Conservation (phyloP, 306 rosid species). For the Geum urbanum region DNA sequence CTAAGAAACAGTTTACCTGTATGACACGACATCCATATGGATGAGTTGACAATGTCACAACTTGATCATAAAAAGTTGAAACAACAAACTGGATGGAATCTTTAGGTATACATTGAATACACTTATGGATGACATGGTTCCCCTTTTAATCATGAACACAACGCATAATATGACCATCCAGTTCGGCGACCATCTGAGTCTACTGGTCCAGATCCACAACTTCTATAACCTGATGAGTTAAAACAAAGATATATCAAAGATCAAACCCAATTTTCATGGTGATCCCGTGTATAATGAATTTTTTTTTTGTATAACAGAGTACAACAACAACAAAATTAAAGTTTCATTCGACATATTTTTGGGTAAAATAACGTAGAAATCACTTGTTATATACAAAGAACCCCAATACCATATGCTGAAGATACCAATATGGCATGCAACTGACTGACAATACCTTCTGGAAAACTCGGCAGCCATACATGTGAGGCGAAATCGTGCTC, state of each 20-base stretch:
- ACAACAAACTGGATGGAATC: conserved; percentile 75
- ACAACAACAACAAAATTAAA: conserved; percentile 1
- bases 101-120: conserved; percentile 93
- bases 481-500: conserved; percentile 86
- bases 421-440: not conserved
- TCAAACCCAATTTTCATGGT: not conserved
- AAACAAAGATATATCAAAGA: not conserved
- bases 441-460: conserved; percentile 59
- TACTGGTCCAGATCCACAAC: conserved; percentile 87
- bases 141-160: conserved; percentile 99
- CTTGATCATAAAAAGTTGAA: conserved; percentile 85
- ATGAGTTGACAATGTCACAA: conserved; percentile 87
- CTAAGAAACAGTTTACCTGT: conserved; percentile 45
- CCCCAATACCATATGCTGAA: not conserved
- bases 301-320: not conserved
- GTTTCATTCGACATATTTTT: too few relatives aligned
- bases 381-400: not conserved
- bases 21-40: conserved; percentile 98
- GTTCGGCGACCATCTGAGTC: conserved; percentile 78
- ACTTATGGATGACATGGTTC: conserved; percentile 94
- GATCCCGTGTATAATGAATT: not conserved
- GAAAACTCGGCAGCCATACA: conserved; percentile 97
- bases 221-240: conserved; percentile 71
- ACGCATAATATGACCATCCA: conserved; percentile 89
- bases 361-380: not conserved